These are phyloP conservation scores for Pulveroboletus sp. DNA, from an alignment of 768 basidiomycete species.

Conservation along the genomic window DNA sequence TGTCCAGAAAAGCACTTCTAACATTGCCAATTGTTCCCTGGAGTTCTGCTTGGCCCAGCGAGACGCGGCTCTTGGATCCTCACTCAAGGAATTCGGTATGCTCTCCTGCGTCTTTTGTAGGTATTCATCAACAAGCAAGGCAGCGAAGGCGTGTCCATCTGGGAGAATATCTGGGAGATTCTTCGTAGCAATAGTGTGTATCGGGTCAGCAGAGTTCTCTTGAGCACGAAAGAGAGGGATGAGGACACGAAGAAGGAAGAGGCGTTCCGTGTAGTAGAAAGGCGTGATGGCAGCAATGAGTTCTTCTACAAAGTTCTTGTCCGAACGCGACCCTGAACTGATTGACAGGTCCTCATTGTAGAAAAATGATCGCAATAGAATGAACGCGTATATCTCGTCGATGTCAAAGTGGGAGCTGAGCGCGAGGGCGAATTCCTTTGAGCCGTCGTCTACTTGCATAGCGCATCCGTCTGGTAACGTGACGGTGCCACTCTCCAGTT, in stretches of 20 bases:
- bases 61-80: slow-evolving; percentile 58
- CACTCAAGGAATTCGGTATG: slow-evolving; percentile 43
- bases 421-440: slow-evolving; percentile 67
- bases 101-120: slow-evolving; percentile 45
- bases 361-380: slow-evolving; percentile 73
- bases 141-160: slow-evolving; percentile 62
- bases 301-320: slow-evolving; percentile 32
- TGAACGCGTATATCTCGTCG: slow-evolving; percentile 76
- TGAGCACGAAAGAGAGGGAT: slow-evolving; percentile 75
- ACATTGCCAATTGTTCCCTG: slow-evolving; percentile 73
- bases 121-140: slow-evolving; percentile 61
- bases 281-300: slow-evolving; percentile 66
- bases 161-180: slow-evolving; percentile 60
- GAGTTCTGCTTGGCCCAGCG: slow-evolving; percentile 71
- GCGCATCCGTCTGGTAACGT: slow-evolving; percentile 64
- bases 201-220: slow-evolving; percentile 52
- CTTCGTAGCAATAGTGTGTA: slow-evolving; percentile 52
- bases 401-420: slow-evolving; percentile 73
- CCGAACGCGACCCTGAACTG: slow-evolving; percentile 42
- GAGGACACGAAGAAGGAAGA: slow-evolving; percentile 65
- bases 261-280: slow-evolving; percentile 80
- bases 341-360: slow-evolving; percentile 73
- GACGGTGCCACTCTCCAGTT: slow-evolving; percentile 65
- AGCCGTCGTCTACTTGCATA: slow-evolving; percentile 61
- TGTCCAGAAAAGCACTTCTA: slow-evolving; percentile 88